Conservation (phyloP, 2,329 filamentous ascomycete genomes). For the Pestalotiopsis sp. region DNA sequence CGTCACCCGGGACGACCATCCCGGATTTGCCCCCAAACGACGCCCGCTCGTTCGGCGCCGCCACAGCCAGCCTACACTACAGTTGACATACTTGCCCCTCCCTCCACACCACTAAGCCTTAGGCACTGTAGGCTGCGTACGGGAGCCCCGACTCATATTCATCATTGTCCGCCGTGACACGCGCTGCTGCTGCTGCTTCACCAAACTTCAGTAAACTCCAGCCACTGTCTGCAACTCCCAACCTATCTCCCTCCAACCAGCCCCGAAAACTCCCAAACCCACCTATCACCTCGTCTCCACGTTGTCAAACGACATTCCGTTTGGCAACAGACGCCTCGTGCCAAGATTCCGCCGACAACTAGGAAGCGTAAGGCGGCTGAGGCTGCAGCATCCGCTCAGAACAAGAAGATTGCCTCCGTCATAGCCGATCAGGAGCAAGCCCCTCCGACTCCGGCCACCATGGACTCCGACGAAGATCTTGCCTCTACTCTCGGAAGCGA, state of each 20-base stretch:
- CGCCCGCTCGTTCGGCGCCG: not conserved
- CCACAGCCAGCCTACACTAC: not conserved
- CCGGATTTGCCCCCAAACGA: not conserved
- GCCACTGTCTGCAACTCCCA: not conserved
- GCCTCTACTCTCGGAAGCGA: conserved; percentile 83
- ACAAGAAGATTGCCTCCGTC: conserved; percentile 57
- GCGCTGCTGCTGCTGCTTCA: not conserved
- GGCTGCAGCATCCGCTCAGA: conserved; percentile 51
- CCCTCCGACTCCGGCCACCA: conserved; percentile 65
- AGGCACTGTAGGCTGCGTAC: not conserved
- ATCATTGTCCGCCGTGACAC: not conserved
- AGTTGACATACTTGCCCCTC: not conserved
- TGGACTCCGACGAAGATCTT: conserved; percentile 97
- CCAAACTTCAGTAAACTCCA: not conserved
- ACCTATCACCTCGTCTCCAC: not conserved
- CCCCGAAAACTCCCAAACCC: not conserved
- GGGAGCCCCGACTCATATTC: not conserved
- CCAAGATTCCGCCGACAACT: conserved; percentile 62
- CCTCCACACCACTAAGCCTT: not conserved
- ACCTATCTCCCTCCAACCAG: not conserved
- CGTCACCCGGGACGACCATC: not conserved
- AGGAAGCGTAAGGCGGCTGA: conserved; percentile 68
- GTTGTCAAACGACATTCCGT: conserved; percentile 12
- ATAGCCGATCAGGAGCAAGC: conserved; percentile 43
- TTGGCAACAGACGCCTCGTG: conserved; percentile 26